A percentile compares a stretch with the other conserved stretches of the same genome.
These are phyloP conservation scores for Dryadomyces quercus-mongolicae DNA, from an alignment of 2,329 filamentous ascomycete species.

Conservation along the genomic window DNA sequence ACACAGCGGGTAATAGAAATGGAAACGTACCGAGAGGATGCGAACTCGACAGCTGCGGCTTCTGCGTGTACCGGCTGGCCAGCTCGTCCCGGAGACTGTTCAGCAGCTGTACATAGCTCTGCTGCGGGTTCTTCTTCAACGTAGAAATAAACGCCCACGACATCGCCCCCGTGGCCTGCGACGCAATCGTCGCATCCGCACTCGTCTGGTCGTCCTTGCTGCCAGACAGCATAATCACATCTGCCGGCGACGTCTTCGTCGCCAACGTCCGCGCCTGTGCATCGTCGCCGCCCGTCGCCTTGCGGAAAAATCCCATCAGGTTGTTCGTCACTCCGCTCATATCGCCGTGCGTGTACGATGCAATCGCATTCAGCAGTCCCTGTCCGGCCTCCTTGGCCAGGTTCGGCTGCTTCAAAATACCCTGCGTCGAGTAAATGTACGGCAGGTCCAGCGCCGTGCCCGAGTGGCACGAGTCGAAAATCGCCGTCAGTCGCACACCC, in stretches of 20 bases:
- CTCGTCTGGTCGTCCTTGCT: slow-evolving; percentile 96
- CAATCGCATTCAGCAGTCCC: slow-evolving; percentile 47
- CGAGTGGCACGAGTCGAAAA: slow-evolving; percentile 56
- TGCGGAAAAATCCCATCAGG: slow-evolving; percentile 77
- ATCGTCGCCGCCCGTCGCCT: slow-evolving; percentile 71
- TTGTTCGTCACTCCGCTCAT: slow-evolving; percentile 70
- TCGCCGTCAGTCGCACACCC: slow-evolving; percentile 48
- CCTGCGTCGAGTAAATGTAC: slow-evolving; percentile 58
- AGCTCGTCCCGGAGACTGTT: slow-evolving; percentile 95
- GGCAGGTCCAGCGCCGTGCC: slow-evolving; percentile 54
- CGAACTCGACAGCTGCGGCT: slow-evolving; percentile 93
- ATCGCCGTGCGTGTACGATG: slow-evolving; percentile 56
- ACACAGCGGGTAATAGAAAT: neutral
- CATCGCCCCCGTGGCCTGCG: slow-evolving; percentile 93
- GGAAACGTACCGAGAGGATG: slow-evolving; percentile 73
- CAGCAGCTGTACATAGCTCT: slow-evolving; percentile 92
- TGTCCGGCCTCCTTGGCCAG: slow-evolving; percentile 56
- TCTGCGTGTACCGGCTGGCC: slow-evolving; percentile 77
- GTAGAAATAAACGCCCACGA: slow-evolving; percentile 92
- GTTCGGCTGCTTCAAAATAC: slow-evolving; percentile 56
- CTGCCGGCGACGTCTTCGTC: slow-evolving; percentile 88
- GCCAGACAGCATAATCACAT: slow-evolving; percentile 95
- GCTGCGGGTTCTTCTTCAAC: slow-evolving; percentile 91
- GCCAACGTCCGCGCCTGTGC: slow-evolving; percentile 66
- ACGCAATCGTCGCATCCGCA: slow-evolving; percentile 81